Evolutionary conservation across 805 yeast species (phyloP).

Genomic region (Starmerella vitae): DNA sequence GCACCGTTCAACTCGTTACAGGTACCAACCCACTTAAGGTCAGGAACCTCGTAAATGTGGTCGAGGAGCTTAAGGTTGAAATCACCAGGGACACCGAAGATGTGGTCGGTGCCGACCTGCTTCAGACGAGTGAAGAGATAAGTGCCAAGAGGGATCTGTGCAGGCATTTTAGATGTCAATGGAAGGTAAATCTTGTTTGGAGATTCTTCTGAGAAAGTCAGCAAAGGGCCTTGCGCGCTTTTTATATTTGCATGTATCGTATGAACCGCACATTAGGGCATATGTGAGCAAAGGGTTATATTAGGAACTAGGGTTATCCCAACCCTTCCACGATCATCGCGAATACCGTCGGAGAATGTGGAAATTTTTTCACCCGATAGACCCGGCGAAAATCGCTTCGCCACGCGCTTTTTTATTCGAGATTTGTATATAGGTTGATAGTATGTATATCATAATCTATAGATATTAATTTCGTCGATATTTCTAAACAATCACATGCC

Average conservation of each 20-base stretch:
- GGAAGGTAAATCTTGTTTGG: neutral
- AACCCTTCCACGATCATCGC: neutral
- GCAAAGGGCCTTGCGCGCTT: neutral
- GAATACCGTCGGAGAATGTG: neutral
- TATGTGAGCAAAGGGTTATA: too few relatives aligned
- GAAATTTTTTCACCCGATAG: too few relatives aligned
- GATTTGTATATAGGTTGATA: too few relatives aligned
- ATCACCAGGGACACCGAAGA: conserved; percentile 36
- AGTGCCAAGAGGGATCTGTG: conserved; percentile 21
- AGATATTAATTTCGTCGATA: too few relatives aligned
- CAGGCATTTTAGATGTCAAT: conserved; percentile 1
- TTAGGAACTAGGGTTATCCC: too few relatives aligned
- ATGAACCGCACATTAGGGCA: neutral
- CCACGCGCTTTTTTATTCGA: too few relatives aligned
- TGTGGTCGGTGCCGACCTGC: conserved; percentile 27
- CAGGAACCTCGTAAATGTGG: conserved; percentile 29
- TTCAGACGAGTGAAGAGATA: conserved; percentile 27
- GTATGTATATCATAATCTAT: too few relatives aligned
- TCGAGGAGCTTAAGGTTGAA: conserved; percentile 33
- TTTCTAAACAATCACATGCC: too few relatives aligned
- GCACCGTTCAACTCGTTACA: conserved; percentile 86
- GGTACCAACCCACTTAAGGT: conserved; percentile 61
- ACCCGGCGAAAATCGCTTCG: too few relatives aligned
- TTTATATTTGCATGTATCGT: neutral
- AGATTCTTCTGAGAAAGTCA: too few relatives aligned